These are phyloP conservation scores for Camellia sinensis DNA, from an alignment of 148 eudicot species.

Conservation along the genomic window DNA sequence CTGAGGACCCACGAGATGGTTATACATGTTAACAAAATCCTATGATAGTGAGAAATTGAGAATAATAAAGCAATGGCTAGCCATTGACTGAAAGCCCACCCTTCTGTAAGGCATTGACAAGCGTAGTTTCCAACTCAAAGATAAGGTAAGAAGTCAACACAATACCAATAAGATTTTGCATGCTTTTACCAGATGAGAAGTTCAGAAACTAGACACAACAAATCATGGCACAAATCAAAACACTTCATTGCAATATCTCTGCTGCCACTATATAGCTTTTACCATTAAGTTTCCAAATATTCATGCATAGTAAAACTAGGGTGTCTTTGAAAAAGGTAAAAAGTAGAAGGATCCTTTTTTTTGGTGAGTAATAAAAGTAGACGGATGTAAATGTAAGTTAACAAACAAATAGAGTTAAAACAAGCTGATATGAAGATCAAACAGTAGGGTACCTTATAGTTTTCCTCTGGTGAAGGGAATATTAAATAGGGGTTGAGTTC, in stretches of 20 bases:
- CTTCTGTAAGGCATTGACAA: neutral
- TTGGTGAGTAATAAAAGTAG: neutral
- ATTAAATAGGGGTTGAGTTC: slow-evolving; percentile 81
- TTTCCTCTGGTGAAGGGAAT: slow-evolving; percentile 88
- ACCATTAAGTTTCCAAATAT: neutral
- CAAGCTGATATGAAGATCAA: neutral
- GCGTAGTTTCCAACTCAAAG: neutral
- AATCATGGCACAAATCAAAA: neutral
- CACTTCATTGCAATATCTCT: neutral
- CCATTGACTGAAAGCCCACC: neutral
- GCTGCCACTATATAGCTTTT: neutral
- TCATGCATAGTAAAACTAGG: neutral
- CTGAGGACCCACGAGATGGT: slow-evolving; percentile 32
- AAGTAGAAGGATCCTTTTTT: neutral
- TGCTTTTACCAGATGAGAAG: neutral
- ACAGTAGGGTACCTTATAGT: slow-evolving; percentile 54
- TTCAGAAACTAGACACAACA: neutral
- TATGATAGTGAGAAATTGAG: too few relatives aligned
- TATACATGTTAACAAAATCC: neutral
- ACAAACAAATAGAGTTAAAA: neutral
- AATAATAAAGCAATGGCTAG: neutral
- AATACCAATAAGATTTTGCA: neutral
- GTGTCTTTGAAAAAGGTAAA: neutral
- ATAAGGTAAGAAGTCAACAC: neutral
- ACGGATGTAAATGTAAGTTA: neutral